Percentiles rank a stretch among this genome's conserved stretches.
phyloP scores from a whole-genome alignment of 495 filamentous ascomycete genomes.

The Penicillium chermesinum region DNA sequence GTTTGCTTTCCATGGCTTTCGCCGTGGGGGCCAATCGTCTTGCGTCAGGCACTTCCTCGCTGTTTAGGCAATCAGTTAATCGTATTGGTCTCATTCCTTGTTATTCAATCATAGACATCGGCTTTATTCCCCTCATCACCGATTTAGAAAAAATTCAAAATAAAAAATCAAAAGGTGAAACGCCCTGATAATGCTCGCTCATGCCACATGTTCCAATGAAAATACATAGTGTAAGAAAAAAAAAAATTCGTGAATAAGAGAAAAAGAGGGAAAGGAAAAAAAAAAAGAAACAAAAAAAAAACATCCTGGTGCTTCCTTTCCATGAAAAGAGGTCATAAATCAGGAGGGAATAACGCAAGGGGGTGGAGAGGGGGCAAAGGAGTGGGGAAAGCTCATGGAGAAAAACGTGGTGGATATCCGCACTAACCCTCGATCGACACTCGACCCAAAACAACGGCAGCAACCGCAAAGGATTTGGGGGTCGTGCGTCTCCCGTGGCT shows the following conservation, averaged over 20 bases:
- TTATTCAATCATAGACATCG: no score
- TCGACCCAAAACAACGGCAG: not conserved
- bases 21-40: not conserved
- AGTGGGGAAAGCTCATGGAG: not conserved
- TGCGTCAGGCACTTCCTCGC: no score
- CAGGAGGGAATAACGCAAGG: not conserved
- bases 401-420: not conserved
- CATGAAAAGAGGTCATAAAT: not conserved
- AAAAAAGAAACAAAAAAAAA: not conserved
- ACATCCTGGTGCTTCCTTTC: no score
- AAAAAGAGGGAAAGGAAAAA: not conserved
- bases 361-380: not conserved
- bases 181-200: constrained; percentile 18
- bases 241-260: no score
- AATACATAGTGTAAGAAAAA: constrained; percentile 1
- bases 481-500: no score
- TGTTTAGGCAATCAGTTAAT: no score
- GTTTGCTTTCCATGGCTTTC: not conserved
- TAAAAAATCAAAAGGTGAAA: no score
- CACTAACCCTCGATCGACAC: not conserved
- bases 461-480: no score
- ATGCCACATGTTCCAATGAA: constrained; percentile 13
- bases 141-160: no score
- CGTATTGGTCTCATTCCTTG: no score
- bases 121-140: no score